Evolutionary conservation across 306 rosid species (phyloP), one percentile per base, ranked within the genome.

Genomic region (Cotoneaster glaucophyllus): DNA sequence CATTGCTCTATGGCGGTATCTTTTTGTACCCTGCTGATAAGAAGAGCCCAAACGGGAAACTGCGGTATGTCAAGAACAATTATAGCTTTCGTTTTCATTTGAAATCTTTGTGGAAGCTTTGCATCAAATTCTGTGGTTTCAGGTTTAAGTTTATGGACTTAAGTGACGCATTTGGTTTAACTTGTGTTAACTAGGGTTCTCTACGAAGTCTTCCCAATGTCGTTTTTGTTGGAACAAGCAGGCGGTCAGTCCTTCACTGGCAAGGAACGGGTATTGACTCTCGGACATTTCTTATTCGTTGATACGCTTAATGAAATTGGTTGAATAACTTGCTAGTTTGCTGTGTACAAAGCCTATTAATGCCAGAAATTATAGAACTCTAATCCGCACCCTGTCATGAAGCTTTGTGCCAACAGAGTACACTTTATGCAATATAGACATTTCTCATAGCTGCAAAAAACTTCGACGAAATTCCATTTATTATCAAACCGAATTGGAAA

Each of bases 201-300:
- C 79, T 95, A 94, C 74, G 98, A 95, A 80, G 98, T 95, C 65
- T 95, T 95, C 80, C 98, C 98, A 11, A 92, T 95, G 98, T 93
- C 98, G 29, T 95, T 90, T 84, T 84, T 95, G 89, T 75, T 95
- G 90, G 98, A 95, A 84, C 90, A 90, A n/a, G 98, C 98, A 31
- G 98, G 97, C 76, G 98, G 98, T 64, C 96, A 90, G 77, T 81
- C 97, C 11, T 92, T 95, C 88, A 95, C 98, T 0, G 97, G 98
- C 86, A 95, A 90, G 75, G 81, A 81, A 80, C 76, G 97, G 95
- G 96, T 95, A 72, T 14, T 9, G 43, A 14, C 13, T 15, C 63
- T 79, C 3, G 12, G 11, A 73, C 58, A 69, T 24, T 29, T 77
- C 67, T 70, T 75, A 34, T 57, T 24, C 24, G 39, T 78, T 19